Evolutionary conservation across 2,329 filamentous ascomycete species (phyloP).

Genomic region (Fusarium pseudocircinatum): DNA sequence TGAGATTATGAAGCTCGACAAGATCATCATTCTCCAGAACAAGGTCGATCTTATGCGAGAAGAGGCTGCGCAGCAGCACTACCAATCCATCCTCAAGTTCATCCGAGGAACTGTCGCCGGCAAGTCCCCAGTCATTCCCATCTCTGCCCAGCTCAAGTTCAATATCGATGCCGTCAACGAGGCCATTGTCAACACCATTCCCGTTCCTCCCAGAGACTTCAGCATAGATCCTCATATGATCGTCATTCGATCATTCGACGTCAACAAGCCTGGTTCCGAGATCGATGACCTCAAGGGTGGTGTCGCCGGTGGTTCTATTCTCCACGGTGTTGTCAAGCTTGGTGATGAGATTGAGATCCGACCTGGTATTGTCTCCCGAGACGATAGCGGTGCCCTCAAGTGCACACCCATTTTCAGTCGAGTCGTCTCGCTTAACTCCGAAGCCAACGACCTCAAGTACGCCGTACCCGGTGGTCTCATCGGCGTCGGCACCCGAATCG

Average conservation of each 20-base stretch:
- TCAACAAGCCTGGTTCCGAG: conserved; percentile 99
- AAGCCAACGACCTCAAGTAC: conserved; percentile 98
- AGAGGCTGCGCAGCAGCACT: conserved; percentile 91
- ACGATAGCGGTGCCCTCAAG: conserved; percentile 91
- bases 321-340: conserved; percentile 96
- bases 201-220: conserved; percentile 91
- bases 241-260: conserved; percentile 98
- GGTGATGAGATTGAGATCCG: conserved; percentile 98
- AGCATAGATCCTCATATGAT: conserved; percentile 96
- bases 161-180: conserved; percentile 99
- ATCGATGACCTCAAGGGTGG: conserved; percentile 98
- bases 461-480: conserved; percentile 97
- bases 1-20: conserved; percentile 99
- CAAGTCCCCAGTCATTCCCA: conserved; percentile 94
- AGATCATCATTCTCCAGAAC: conserved; percentile 99
- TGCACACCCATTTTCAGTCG: conserved; percentile 98
- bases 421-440: conserved; percentile 94
- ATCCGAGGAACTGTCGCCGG: conserved; percentile 97
- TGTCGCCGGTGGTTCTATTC: conserved; percentile 95
- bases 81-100: conserved; percentile 98
- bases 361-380: conserved; percentile 96
- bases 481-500: conserved; percentile 96
- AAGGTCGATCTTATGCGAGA: conserved; percentile 99
- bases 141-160: conserved; percentile 98
- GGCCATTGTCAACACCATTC: conserved; percentile 93